phyloP scores from a whole-genome alignment of 495 filamentous ascomycete genomes.

The Venustampulla echinocandica region DNA sequence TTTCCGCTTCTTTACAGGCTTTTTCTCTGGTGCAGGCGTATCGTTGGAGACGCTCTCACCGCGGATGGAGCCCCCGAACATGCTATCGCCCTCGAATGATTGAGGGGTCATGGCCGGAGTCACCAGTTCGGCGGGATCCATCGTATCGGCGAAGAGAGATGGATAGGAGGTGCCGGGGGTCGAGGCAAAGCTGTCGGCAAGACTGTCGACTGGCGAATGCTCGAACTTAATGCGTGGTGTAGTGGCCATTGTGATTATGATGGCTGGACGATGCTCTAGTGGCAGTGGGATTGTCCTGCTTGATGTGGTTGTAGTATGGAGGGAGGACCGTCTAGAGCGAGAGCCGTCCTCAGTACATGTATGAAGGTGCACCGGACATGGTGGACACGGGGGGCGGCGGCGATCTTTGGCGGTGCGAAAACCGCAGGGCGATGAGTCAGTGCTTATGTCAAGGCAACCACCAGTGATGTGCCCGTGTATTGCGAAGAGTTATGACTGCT shows the following conservation, averaged over 20 bases:
- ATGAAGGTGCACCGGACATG: background rate
- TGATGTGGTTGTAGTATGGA: background rate
- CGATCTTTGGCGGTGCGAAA: background rate
- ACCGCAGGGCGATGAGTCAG: background rate
- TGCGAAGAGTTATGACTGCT: background rate
- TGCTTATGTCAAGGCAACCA: background rate
- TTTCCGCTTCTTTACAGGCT: conserved; percentile 89
- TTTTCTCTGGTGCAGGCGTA: conserved; percentile 49
- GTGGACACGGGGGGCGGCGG: conserved; percentile 9
- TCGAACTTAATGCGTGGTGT: conserved; percentile 23
- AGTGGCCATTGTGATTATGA: conserved; percentile 9
- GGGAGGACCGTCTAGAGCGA: conserved; percentile 1
- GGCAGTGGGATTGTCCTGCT: background rate
- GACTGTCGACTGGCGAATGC: conserved; percentile 19
- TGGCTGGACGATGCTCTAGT: background rate
- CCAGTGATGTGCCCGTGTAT: background rate
- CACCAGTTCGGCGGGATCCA: conserved; percentile 37
- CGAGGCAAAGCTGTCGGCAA: conserved; percentile 43
- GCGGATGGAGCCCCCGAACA: conserved; percentile 15
- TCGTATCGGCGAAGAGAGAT: conserved; percentile 37
- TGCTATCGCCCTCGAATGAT: conserved; percentile 29
- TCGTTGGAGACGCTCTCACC: conserved; percentile 8
- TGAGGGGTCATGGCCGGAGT: conserved; percentile 41
- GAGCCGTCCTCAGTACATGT: conserved; percentile 16
- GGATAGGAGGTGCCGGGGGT: conserved; percentile 42